Conservation (phyloP, 2,329 filamentous ascomycete genomes). For the Alternaria dauci region DNA sequence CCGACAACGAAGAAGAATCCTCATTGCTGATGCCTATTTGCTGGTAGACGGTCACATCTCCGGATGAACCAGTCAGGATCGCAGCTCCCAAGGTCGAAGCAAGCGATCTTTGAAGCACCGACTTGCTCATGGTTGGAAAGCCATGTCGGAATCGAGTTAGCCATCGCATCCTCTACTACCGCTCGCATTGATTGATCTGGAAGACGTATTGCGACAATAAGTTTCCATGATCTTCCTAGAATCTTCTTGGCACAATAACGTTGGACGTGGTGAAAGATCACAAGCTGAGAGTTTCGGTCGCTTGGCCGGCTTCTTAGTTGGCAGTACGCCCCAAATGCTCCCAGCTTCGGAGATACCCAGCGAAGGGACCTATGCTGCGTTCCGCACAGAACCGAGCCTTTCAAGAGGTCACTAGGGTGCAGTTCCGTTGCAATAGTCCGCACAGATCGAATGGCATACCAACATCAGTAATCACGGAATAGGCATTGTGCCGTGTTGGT, state of each 20-base stretch:
- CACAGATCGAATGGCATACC: not conserved
- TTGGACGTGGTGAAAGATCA: not conserved
- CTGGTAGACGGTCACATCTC: not conserved
- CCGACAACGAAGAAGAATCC: not conserved
- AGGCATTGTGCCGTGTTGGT: not conserved
- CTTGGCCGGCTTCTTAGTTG: not conserved
- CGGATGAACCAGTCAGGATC: not conserved
- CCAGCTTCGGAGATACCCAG: conserved; percentile 5
- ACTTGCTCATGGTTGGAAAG: not conserved
- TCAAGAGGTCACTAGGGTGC: not conserved
- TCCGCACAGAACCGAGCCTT: conserved; percentile 15
- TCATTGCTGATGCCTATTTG: not conserved
- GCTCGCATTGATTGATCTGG: not conserved
- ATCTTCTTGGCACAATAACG: not conserved
- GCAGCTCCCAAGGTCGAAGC: not conserved
- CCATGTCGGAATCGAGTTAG: not conserved
- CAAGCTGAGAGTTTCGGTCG: conserved; percentile 1
- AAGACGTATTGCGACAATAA: not conserved
- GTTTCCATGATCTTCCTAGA: not conserved
- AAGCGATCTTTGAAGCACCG: not conserved
- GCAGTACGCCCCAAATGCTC: not conserved
- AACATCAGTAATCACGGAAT: not conserved
- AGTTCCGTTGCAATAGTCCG: not conserved
- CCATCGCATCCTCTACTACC: not conserved
- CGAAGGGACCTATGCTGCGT: conserved; percentile 3